Base-by-base conservation (phyloP, 257 asterid species). In the Jasminum sambac region DNA sequence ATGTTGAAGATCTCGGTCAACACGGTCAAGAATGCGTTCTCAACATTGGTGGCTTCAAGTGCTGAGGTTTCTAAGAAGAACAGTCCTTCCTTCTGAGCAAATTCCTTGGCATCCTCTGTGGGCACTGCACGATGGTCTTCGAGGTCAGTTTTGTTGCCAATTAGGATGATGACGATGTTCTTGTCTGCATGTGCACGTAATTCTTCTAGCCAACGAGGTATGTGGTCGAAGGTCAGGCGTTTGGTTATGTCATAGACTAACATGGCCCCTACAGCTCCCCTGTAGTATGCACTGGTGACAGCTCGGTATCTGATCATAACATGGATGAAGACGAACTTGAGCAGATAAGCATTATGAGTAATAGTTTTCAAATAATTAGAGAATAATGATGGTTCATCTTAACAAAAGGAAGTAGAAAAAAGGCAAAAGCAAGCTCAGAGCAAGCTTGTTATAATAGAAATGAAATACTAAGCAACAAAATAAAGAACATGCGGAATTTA, bases 261-360 rank as follows among this genome's bases (percentile, higher is more conserved):
- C 90, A 89, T 82, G 11, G 96, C 94, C 65, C 96, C 96, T 5
- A 89, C 91, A 4, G 96, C 94, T 6, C 96, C 96, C 73, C 96
- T 78, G 77, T 89, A 89, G 63, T 89, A 89, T 26, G 96, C 96
- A 74, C 94, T 89, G 13, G 96, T 89, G 68, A 89, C 94, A 66
- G 96, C 96, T 72, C 96, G 84, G 59, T 89, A 89, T 72, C 96
- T 89, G 87, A 25, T 79, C 42, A 70, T n/a, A 55, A 13, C 50
- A 19, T 48, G 43, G 23, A 58, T 6, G 37, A 62, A 30, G 50
- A 59, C 25, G 30, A 65, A 30, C 21, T 41, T 37, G 64, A 55
- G 37, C 26, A 9, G 11, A 23, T 64, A 59, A 44, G 30, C 13
- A 44, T 26, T 58, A 24, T 26, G 25, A 41, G 7, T 7, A 48